These are phyloP conservation scores for Cercis canadensis DNA, from an alignment of 306 rosid species.

Conservation along the genomic window DNA sequence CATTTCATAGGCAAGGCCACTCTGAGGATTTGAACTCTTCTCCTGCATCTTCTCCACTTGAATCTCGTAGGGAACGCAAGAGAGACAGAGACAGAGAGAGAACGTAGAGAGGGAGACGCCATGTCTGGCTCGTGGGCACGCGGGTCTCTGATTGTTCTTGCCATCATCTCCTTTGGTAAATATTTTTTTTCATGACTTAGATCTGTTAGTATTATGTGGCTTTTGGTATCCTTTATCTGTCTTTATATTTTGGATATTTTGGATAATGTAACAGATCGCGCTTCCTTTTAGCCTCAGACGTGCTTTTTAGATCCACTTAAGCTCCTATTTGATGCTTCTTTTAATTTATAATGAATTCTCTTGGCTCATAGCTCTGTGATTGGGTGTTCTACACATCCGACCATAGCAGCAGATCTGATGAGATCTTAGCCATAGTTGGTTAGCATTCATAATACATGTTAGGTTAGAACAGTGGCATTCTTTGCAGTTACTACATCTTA, in stretches of 20 bases:
- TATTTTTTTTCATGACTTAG: constrained; percentile 29
- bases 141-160: constrained; percentile 64
- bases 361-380: neutral
- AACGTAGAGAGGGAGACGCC: constrained; percentile 22
- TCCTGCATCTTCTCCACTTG: constrained; percentile 4
- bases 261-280: constrained; percentile 48
- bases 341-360: neutral
- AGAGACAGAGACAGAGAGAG: constrained; percentile 9
- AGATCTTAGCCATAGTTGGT: constrained; percentile 24
- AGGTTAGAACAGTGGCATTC: neutral
- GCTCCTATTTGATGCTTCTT: neutral
- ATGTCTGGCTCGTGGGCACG: constrained; percentile 80
- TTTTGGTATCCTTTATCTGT: neutral
- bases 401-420: constrained; percentile 1
- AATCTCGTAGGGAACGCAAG: constrained; percentile 21
- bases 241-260: neutral
- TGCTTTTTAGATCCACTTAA: neutral
- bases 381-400: neutral
- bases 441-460: neutral
- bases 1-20: neutral
- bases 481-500: neutral
- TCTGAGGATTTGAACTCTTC: neutral
- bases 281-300: neutral
- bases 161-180: constrained; percentile 74
- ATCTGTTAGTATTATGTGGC: constrained; percentile 41